These are phyloP conservation scores for Chrysoporthe deuterocubensis DNA, from an alignment of 2,329 filamentous ascomycete species.

Conservation along the genomic window DNA sequence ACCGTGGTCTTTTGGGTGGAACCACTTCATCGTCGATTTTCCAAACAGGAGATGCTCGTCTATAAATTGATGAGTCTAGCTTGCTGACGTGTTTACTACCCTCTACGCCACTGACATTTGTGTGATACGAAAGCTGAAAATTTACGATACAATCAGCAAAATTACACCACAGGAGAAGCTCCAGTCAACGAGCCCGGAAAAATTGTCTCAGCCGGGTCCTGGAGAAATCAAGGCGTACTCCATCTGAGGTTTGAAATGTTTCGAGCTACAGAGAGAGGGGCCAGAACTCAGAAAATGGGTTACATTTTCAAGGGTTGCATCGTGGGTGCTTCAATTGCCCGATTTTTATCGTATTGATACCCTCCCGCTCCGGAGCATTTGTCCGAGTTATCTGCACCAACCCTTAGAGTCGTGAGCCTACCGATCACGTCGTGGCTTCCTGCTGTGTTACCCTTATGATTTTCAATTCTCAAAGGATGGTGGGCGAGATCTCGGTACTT, in stretches of 20 bases:
- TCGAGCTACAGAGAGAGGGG: neutral
- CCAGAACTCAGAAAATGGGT: neutral
- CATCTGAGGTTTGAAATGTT: neutral
- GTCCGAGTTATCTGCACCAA: neutral
- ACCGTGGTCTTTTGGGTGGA: neutral
- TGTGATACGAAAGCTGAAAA: neutral
- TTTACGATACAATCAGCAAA: neutral
- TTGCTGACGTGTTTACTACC: neutral
- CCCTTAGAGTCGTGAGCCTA: too few species aligned
- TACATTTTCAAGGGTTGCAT: neutral
- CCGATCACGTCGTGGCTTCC: too few species aligned
- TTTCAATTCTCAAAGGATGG: too few species aligned
- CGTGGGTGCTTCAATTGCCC: neutral
- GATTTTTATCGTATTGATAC: neutral
- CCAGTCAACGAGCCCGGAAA: neutral
- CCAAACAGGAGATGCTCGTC: neutral
- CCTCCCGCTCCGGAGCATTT: neutral
- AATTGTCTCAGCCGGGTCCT: neutral
- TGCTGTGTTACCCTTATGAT: too few species aligned
- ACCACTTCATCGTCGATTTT: neutral
- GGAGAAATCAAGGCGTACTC: neutral
- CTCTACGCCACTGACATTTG: neutral
- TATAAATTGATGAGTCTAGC: neutral
- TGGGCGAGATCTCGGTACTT: too few species aligned
- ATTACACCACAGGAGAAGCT: neutral